Evolutionary conservation across 1,139 yeast species (phyloP), one percentile per base, ranked within the genome.

Genomic region (Pneumocystis sp.): DNA sequence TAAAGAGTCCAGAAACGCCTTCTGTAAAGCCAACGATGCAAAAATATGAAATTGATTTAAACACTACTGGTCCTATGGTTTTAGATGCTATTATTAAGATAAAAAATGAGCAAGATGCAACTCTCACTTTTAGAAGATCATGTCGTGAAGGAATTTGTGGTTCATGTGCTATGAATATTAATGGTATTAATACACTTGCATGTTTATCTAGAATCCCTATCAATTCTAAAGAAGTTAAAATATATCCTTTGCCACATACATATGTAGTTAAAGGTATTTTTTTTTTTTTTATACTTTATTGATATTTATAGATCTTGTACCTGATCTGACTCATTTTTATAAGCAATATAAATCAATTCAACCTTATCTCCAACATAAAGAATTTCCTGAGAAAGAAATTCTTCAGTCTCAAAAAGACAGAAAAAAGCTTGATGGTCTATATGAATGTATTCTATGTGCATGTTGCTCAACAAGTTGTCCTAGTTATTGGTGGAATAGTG

Each of bases 121-220:
- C 97, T 42, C 83, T 93, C 75, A 93, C 98, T 3, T 87, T 93
- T 79, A 86, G 99, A 81, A 86, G 98, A 79, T 90, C 97, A 64
- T 93, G 98, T 80, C 91, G 99, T 81, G 99, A 93, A 79, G 99
- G 99, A 73, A 95, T 93, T 72, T 93, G 99, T 80, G 99, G 99
- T 63, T 93, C 97, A 4, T 93, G 99, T 82, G 99, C 99, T 72
- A 93, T 93, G 99, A 93, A 93, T 81, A 93, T 93, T 77, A 96
- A 96, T 70, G 99, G 99, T 71, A 83, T 87, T 76, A 93, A 93
- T 82, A 93, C 98, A 44, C 82, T 93, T 74, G 98, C 98, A 60
- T 93, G 98, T 80, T 81, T 95, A 72, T 90, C 97, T 81, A 87
- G 90, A 78, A 90, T 93, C 74, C 96, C 93, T 76, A 84, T 84